Percentiles rank a stretch among this genome's conserved stretches.
These are phyloP conservation scores for Candida fluviatilis DNA, from an alignment of 805 yeast species.

Conservation along the genomic window DNA sequence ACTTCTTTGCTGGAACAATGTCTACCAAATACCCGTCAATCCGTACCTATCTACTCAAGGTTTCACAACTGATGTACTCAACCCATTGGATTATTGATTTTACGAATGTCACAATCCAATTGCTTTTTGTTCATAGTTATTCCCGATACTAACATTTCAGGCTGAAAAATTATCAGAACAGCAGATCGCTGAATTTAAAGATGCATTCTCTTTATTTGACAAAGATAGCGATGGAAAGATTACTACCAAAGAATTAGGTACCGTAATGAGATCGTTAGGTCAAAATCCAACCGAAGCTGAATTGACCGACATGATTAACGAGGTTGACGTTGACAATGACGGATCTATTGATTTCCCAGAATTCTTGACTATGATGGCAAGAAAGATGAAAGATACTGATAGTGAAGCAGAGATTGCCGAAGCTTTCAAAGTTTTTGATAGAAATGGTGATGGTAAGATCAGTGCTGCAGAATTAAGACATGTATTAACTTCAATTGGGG, in stretches of 20 bases:
- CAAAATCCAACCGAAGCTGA: slow-evolving; percentile 96
- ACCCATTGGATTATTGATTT: no score
- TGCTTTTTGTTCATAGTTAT: no score
- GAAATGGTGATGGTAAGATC: slow-evolving; percentile 94
- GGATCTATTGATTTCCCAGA: slow-evolving; percentile 57
- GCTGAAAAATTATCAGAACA: slow-evolving; percentile 91
- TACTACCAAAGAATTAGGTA: slow-evolving; percentile 92
- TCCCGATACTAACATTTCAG: slow-evolving; percentile 39
- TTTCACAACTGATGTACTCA: no score
- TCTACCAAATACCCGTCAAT: no score
- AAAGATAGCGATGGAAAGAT: slow-evolving; percentile 96
- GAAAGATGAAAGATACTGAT: slow-evolving; percentile 92
- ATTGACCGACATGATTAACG: slow-evolving; percentile 94
- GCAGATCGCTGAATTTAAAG: slow-evolving; percentile 95
- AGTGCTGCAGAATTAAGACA: slow-evolving; percentile 95
- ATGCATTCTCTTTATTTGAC: slow-evolving; percentile 95
- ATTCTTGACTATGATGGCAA: slow-evolving; percentile 42
- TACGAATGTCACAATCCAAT: no score
- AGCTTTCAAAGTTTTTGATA: slow-evolving; percentile 96
- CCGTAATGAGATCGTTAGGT: slow-evolving; percentile 98
- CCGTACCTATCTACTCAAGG: no score
- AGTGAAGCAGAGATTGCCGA: slow-evolving; percentile 95
- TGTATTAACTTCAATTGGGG: slow-evolving; percentile 92
- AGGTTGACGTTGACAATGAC: slow-evolving; percentile 93
- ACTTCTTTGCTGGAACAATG: no score